Base-by-base conservation (phyloP, 139 green algal genomes). In the Pleodorina starrii region DNA sequence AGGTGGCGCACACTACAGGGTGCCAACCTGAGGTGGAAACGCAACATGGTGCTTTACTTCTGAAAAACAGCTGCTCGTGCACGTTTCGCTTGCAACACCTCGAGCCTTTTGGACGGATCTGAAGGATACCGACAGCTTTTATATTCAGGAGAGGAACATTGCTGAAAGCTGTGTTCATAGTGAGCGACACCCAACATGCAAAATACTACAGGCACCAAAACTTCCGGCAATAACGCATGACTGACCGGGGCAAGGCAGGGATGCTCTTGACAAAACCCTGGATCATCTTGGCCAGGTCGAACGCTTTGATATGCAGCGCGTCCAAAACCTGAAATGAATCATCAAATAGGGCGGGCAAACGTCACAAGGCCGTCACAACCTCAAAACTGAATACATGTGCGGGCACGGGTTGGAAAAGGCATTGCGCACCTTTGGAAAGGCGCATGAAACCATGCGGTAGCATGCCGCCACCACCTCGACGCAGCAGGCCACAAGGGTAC, bases 221-320 rank as follows among this genome's bases (percentile, higher is more conserved):
- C n/a, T n/a, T n/a, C n/a, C n/a, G n/a, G n/a, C n/a, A n/a, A n/a
- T 12, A 57, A 57, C 12, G 48, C 48, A 57, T 57, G 29, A 73
- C 63, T 32, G 2, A 73, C 63, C 63, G 25, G 9, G 94, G 94
- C 87, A 97, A 29, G 2, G 36, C 73, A 1, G 90, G 75, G 63
- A 94, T 68, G 66, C 93, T 80, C 29, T 81, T 87, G 2, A 98
- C 93, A 82, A 98, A 97, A 0, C 90, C 63, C 19, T 94, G 90
- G 38, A 97, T 91, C 25, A 97, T 87, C 90, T 97, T 98, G 68
- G 63, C 92, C n/a, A 98, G 51, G 89, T 98, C 96, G 91, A 98
- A 98, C 2, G 96, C 91, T 23, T 92, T 92, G 21, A 97, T 88
- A 27, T 82, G 48, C 32, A 97, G 90, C 36, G 50, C 66, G 21